Evolutionary conservation across 768 basidiomycete genomes (phyloP), one percentile per base, ranked within the genome.

Genomic region (Tylopilus plumbeoviolaceoides): DNA sequence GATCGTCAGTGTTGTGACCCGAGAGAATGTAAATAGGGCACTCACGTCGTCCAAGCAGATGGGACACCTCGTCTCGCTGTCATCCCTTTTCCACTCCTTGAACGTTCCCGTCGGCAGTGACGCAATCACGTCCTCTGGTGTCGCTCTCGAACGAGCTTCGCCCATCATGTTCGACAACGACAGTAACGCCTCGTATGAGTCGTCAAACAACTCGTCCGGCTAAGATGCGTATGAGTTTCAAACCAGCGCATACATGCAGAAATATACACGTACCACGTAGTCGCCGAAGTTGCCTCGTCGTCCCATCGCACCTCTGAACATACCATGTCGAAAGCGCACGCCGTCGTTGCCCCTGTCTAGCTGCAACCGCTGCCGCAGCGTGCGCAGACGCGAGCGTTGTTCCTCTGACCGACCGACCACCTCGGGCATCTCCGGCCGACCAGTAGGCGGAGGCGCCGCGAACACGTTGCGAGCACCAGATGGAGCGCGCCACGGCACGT

Each of bases 21-120:
- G 1, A 33, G n/a, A 35, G 10, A 25, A n/a, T 14, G 14, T 36
- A 27, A 50, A 7, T 5, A 35, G 9, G n/a, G 8, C 1, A 77
- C 87, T 48, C 62, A 89, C 89, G 69, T 92, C 89, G 56, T 92
- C 89, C 57, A 91, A 69, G 63, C 90, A 92, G 48, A 92, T 91
- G 2, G 90, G 89, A 67, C 90, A 92, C 42, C 88, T 78, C 50
- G 79, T 73, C 57, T 91, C 90, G 50, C 83, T 82, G 36, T 84
- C 84, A 2, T 74, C 64, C 6, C 73, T 80, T 42, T 75, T 77
- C 85, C 87, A 90, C 30, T 89, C 87, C 59, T 79, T 80, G 66
- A 83, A 91, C 18, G 73, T 65, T 0, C 75, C 84, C 15, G 74
- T 81, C 18, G 87, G 83, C 46, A 91, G 69, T 0, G 75, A 71